Evolutionary conservation across 495 filamentous ascomycete genomes (phyloP).

Genomic region (Neurospora sp.): DNA sequence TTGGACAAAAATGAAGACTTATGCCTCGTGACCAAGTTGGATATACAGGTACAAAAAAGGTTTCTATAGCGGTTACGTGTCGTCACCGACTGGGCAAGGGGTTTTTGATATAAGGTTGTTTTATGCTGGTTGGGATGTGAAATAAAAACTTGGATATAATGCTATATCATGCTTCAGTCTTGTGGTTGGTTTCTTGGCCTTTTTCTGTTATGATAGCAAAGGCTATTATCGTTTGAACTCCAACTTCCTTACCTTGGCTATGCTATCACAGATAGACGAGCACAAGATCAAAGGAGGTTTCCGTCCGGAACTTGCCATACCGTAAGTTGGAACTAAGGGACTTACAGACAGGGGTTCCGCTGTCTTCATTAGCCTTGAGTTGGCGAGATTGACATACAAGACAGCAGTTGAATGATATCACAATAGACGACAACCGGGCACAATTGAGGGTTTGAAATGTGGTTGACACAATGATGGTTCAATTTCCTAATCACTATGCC

Average conservation of each 20-base stretch:
- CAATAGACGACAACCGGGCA: background rate
- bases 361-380: background rate
- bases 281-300: background rate
- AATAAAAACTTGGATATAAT: background rate
- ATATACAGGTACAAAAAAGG: background rate
- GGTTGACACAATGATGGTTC: background rate
- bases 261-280: background rate
- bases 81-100: background rate
- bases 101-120: background rate
- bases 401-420: background rate
- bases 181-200: background rate
- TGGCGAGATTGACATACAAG: background rate
- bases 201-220: background rate
- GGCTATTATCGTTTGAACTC: background rate
- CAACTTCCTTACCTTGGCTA: background rate
- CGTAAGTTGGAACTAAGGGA: background rate
- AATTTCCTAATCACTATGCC: background rate
- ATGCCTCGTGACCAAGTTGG: background rate
- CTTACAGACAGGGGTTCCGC: background rate
- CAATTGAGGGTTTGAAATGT: background rate
- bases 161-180: background rate
- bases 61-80: background rate
- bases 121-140: background rate
- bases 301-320: background rate
- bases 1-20: too few species aligned